Evolutionary conservation across 2,329 filamentous ascomycete species (phyloP).

Genomic region (Stenocarpella maydis): DNA sequence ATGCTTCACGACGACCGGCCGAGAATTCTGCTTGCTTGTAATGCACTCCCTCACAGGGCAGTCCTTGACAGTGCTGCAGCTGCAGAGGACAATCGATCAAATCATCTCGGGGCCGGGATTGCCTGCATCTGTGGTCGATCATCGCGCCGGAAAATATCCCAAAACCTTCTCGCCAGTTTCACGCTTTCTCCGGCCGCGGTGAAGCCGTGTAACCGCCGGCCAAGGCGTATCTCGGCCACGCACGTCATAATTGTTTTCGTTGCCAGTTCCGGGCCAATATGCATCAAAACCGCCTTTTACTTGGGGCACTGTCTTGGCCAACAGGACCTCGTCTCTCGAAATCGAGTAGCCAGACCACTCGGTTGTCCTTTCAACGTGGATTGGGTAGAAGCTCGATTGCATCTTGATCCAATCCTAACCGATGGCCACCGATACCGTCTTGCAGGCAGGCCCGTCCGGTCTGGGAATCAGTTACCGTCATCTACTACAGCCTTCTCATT

Average conservation of each 20-base stretch:
- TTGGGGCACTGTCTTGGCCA: not conserved
- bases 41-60: not conserved
- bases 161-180: slow-evolving; percentile 4
- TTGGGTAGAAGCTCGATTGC: not conserved
- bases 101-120: not conserved
- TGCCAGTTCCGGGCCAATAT: slow-evolving; percentile 2
- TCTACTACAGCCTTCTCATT: not conserved
- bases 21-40: slow-evolving; percentile 8
- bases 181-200: slow-evolving; percentile 16
- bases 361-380: not conserved
- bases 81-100: not conserved
- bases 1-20: not conserved
- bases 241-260: slow-evolving; percentile 23
- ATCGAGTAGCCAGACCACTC: not conserved
- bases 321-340: not conserved
- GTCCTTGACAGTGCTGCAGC: not conserved
- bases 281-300: not conserved
- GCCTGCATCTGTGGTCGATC: slow-evolving; percentile 4
- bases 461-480: not conserved
- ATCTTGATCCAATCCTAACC: not conserved
- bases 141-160: slow-evolving; percentile 1
- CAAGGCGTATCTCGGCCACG: slow-evolving; percentile 20
- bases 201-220: slow-evolving; percentile 24
- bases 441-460: not conserved
- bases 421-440: not conserved